Conservation (phyloP, 352 stramenopile genomes). For the Peronospora farinosa region DNA sequence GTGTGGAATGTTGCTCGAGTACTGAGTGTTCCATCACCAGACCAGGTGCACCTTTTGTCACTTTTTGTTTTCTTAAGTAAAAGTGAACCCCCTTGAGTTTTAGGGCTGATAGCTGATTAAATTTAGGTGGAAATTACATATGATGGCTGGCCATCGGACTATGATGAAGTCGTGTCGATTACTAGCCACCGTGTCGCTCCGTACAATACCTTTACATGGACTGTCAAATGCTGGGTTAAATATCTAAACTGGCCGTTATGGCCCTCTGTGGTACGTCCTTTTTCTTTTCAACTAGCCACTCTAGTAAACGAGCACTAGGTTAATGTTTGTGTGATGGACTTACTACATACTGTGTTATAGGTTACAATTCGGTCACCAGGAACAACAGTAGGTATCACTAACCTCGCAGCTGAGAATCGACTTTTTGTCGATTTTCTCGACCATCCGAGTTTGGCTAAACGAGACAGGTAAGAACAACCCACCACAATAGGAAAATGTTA, state of each 20-base stretch:
- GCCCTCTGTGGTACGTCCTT: conserved; percentile 46
- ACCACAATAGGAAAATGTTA: neutral
- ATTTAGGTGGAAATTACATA: conserved; percentile 59
- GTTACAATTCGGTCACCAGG: conserved; percentile 59
- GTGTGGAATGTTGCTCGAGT: conserved; percentile 67
- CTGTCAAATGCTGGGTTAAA: conserved; percentile 76
- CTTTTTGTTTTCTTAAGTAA: too few species aligned
- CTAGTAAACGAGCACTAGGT: neutral
- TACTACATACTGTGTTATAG: conserved; percentile 26
- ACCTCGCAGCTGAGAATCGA: conserved; percentile 34
- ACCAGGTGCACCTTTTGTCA: conserved; percentile 12
- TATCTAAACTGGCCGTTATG: conserved; percentile 76
- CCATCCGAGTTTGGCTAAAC: conserved; percentile 31
- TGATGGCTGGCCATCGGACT: conserved; percentile 54
- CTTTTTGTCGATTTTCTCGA: conserved; percentile 63
- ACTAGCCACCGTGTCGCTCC: conserved; percentile 57
- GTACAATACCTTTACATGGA: conserved; percentile 73
- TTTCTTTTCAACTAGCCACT: neutral
- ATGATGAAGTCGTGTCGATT: conserved; percentile 53
- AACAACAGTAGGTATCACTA: conserved; percentile 29
- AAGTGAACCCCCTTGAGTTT: too few species aligned
- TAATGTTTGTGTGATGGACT: neutral
- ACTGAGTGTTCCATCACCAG: conserved; percentile 22
- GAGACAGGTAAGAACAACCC: conserved; percentile 26
- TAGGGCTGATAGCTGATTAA: neutral